phyloP scores from a whole-genome alignment of 2,329 filamentous ascomycete genomes.

The Trichocomaceae sp. region DNA sequence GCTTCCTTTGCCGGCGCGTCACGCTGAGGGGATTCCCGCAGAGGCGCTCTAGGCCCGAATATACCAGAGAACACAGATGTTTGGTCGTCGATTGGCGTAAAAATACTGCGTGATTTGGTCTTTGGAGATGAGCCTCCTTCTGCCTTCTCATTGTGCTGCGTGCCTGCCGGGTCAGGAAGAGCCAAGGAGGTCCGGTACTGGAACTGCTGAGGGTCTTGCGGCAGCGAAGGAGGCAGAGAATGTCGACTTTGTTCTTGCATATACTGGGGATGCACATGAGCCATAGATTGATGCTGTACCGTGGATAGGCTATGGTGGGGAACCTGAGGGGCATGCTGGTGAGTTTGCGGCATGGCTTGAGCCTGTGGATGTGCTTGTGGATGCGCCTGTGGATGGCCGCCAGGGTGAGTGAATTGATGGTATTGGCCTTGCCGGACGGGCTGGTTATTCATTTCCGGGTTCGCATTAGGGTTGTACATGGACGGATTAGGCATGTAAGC shows the following conservation, averaged over 20 bases:
- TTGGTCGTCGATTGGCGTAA: slow-evolving; percentile 93
- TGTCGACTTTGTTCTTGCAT: slow-evolving; percentile 66
- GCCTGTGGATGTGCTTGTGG: slow-evolving; percentile 30
- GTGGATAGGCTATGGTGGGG: slow-evolving; percentile 27
- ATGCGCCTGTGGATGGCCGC: too few relatives aligned
- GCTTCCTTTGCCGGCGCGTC: slow-evolving; percentile 37
- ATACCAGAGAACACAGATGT: slow-evolving; percentile 79
- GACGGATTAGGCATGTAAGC: slow-evolving; percentile 79
- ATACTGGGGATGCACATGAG: slow-evolving; percentile 60
- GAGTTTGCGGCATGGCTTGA: slow-evolving; percentile 34
- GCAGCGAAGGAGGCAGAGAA: slow-evolving; percentile 65
- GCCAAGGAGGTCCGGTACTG: slow-evolving; percentile 47
- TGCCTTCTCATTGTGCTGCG: slow-evolving; percentile 42
- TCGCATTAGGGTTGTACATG: slow-evolving; percentile 67
- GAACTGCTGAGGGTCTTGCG: slow-evolving; percentile 41
- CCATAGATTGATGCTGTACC: slow-evolving; percentile 38
- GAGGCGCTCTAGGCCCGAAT: slow-evolving; percentile 53
- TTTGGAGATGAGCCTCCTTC: slow-evolving; percentile 52
- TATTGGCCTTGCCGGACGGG: slow-evolving; percentile 39
- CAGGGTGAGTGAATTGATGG: slow-evolving; percentile 33
- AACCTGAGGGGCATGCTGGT: slow-evolving; percentile 29
- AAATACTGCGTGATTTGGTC: slow-evolving; percentile 80
- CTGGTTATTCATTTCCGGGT: slow-evolving; percentile 41
- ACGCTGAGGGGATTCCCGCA: slow-evolving; percentile 41
- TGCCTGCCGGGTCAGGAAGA: slow-evolving; percentile 50